Conservation (phyloP, 1,284 basidiomycete species). For the Ganoderma resinaceum region DNA sequence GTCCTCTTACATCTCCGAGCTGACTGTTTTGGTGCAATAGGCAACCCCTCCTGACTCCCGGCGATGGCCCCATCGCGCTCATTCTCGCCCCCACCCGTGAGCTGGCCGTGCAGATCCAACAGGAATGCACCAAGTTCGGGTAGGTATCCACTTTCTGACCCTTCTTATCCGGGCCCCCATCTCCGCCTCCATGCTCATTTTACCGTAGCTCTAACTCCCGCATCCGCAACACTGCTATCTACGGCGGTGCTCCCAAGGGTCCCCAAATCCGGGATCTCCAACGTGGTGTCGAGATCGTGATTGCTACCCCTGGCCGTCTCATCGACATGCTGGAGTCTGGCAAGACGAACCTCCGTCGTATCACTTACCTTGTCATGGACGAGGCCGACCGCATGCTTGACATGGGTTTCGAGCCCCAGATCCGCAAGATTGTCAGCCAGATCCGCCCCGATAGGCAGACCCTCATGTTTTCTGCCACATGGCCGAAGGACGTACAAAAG, state of each 20-base stretch:
- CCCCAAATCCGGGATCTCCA: slow-evolving; percentile 98
- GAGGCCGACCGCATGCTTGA: slow-evolving; percentile 99
- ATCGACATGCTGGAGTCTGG: slow-evolving; percentile 96
- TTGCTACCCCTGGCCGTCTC: slow-evolving; percentile 89
- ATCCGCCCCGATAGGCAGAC: slow-evolving; percentile 97
- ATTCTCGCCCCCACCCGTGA: slow-evolving; percentile 98
- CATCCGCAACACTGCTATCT: slow-evolving; percentile 98
- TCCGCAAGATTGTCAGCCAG: slow-evolving; percentile 97
- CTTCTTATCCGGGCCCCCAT: not conserved
- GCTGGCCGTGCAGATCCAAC: slow-evolving; percentile 98
- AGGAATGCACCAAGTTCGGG: slow-evolving; percentile 99
- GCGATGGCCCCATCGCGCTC: slow-evolving; percentile 97
- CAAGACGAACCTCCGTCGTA: slow-evolving; percentile 94
- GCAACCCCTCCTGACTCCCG: slow-evolving; percentile 92
- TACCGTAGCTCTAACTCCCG: slow-evolving; percentile 83
- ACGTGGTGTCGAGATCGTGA: slow-evolving; percentile 96
- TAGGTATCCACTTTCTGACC: slow-evolving; percentile 41
- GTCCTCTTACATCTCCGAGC: slow-evolving; percentile 14
- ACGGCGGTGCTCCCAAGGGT: slow-evolving; percentile 98
- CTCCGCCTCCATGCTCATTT: slow-evolving; percentile 8
- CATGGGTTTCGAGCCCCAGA: slow-evolving; percentile 99
- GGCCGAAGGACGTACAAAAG: slow-evolving; percentile 99
- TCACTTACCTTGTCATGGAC: slow-evolving; percentile 99
- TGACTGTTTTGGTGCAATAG: slow-evolving; percentile 44
- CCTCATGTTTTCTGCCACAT: slow-evolving; percentile 98